These are phyloP conservation scores for Penicillium argentinense DNA, from an alignment of 495 filamentous ascomycete genomes.

Conservation along the genomic window DNA sequence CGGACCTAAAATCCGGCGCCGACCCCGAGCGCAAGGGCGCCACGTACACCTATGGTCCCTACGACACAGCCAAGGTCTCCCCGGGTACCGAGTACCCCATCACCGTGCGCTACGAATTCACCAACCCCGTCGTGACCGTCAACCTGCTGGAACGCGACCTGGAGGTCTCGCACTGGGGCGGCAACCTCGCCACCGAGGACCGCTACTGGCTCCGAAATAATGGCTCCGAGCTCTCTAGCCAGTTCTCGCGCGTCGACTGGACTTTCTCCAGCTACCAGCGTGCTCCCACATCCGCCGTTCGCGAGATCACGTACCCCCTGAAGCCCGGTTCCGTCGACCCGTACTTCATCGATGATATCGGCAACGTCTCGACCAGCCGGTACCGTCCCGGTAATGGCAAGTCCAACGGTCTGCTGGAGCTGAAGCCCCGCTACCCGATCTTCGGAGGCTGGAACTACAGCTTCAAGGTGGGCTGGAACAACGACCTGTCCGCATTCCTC, in stretches of 20 bases:
- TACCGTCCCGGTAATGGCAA: conserved; percentile 70
- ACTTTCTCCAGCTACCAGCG: conserved; percentile 70
- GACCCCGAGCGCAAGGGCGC: conserved; percentile 82
- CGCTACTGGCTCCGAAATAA: conserved; percentile 86
- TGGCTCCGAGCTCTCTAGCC: conserved; percentile 75
- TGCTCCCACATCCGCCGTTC: conserved; percentile 71
- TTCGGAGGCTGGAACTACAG: conserved; percentile 98
- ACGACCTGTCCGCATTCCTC: conserved; percentile 72
- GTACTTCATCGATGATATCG: conserved; percentile 96
- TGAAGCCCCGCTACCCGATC: conserved; percentile 88
- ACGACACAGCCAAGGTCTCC: conserved; percentile 62
- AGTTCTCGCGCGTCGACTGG: conserved; percentile 88
- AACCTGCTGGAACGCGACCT: conserved; percentile 80
- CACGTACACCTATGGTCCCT: conserved; percentile 91
- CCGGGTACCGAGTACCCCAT: conserved; percentile 71
- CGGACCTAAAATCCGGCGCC: conserved; percentile 59
- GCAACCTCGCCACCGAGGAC: conserved; percentile 92
- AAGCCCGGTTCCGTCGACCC: conserved; percentile 73
- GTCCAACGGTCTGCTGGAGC: conserved; percentile 79
- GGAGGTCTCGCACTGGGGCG: conserved; percentile 97
- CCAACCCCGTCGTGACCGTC: conserved; percentile 79
- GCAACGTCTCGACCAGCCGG: conserved; percentile 91
- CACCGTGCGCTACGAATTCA: conserved; percentile 91
- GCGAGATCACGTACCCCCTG: conserved; percentile 78
- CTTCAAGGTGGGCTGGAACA: conserved; percentile 94